Conservation (phyloP, 306 rosid species). For the Castanea mollissima region DNA sequence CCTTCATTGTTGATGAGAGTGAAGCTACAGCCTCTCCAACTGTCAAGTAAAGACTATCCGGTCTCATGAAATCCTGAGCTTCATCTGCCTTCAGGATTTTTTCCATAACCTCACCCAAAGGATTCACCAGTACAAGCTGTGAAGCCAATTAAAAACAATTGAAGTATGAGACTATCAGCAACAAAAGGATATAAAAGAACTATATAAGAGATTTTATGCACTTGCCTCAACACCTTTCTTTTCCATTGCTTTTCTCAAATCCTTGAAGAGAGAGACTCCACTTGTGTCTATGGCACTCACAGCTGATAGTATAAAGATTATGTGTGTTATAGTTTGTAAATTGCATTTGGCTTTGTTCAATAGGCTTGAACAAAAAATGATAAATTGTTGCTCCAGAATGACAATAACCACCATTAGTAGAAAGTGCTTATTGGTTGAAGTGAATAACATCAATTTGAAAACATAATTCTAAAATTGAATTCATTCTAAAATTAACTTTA, state of each 20-base stretch:
- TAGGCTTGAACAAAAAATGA: not conserved
- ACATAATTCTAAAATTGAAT: not conserved
- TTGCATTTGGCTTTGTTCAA: not conserved
- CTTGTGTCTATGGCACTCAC: slow-evolving; percentile 88
- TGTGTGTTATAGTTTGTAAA: not conserved
- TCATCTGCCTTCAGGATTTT: slow-evolving; percentile 58
- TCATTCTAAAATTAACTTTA: slow-evolving; percentile 7
- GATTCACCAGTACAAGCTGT: slow-evolving; percentile 89
- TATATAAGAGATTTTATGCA: not conserved
- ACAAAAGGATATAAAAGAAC: not conserved
- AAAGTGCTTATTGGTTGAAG: no score
- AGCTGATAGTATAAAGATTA: slow-evolving; percentile 47
- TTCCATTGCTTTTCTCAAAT: slow-evolving; percentile 49
- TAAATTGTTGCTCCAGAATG: not conserved
- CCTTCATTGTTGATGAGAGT: slow-evolving; percentile 49
- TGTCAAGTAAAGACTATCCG: slow-evolving; percentile 59
- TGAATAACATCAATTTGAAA: no score
- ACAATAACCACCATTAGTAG: not conserved
- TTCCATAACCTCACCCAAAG: slow-evolving; percentile 76
- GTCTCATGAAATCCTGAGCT: slow-evolving; percentile 34
- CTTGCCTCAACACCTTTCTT: slow-evolving; percentile 64
- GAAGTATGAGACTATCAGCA: not conserved
- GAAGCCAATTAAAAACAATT: slow-evolving; percentile 8
- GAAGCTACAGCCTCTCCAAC: slow-evolving; percentile 73
- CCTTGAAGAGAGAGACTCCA: slow-evolving; percentile 70